phyloP scores from a whole-genome alignment of 768 basidiomycete genomes.

The Cubamyces sp. region DNA sequence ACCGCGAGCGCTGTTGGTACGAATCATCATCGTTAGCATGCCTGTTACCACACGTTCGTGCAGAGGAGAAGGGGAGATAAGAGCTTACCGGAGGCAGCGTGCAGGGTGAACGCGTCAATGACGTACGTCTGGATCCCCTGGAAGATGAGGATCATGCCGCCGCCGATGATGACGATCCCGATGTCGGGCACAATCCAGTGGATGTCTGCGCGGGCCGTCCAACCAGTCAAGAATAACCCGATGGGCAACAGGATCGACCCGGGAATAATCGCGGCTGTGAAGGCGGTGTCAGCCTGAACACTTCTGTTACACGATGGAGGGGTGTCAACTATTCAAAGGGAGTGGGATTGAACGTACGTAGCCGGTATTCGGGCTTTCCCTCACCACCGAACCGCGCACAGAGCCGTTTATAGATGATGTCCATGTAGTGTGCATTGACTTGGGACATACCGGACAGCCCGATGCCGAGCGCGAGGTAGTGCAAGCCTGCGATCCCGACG shows the following conservation, averaged over 20 bases:
- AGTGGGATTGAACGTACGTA: constrained; percentile 40
- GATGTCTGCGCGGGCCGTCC: constrained; percentile 58
- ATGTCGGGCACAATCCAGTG: constrained; percentile 77
- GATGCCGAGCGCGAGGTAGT: constrained; percentile 75
- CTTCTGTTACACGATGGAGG: too few relatives aligned
- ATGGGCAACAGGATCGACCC: constrained; percentile 64
- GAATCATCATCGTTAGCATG: not conserved
- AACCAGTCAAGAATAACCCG: constrained; percentile 71
- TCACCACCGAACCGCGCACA: constrained; percentile 55
- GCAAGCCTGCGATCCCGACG: constrained; percentile 64
- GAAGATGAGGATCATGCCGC: constrained; percentile 61
- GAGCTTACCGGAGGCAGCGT: constrained; percentile 65
- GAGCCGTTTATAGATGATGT: constrained; percentile 55
- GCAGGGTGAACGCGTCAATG: constrained; percentile 65
- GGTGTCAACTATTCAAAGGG: too few relatives aligned
- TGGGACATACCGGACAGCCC: constrained; percentile 52
- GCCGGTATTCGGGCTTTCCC: constrained; percentile 57
- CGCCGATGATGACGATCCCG: constrained; percentile 58
- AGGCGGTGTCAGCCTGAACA: not conserved
- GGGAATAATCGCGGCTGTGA: constrained; percentile 58
- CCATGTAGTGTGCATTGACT: constrained; percentile 59
- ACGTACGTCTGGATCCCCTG: constrained; percentile 68
- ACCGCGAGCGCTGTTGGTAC: constrained; percentile 58
- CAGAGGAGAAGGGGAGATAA: constrained; percentile 29
- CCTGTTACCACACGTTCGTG: not conserved